phyloP scores from a whole-genome alignment of 1,284 basidiomycete genomes.

The Irpex sp. region DNA sequence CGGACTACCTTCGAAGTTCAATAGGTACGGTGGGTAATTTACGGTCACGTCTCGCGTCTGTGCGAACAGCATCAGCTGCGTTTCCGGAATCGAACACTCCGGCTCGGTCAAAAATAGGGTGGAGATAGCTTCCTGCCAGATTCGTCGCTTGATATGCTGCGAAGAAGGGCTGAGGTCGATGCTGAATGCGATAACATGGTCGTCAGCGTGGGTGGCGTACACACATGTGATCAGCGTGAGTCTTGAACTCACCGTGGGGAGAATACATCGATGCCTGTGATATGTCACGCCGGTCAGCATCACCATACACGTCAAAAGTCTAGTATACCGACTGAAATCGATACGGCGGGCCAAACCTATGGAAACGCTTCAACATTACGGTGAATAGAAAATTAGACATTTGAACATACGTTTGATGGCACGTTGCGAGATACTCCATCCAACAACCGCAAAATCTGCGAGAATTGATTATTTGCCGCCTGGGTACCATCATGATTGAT shows the following conservation, averaged over 20 bases:
- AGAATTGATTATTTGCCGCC: slow-evolving; percentile 1
- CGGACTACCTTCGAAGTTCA: slow-evolving; percentile 64
- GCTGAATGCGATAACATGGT: slow-evolving; percentile 27
- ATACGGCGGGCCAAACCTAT: slow-evolving; percentile 58
- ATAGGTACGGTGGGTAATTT: slow-evolving; percentile 69
- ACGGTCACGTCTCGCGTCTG: slow-evolving; percentile 45
- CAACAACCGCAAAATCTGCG: slow-evolving; percentile 66
- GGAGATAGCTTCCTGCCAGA: slow-evolving; percentile 82
- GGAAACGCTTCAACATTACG: slow-evolving; percentile 1
- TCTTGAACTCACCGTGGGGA: slow-evolving; percentile 52
- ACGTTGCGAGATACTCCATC: slow-evolving; percentile 45
- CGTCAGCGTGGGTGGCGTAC: background rate
- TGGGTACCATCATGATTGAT: slow-evolving; percentile 4
- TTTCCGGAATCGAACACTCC: slow-evolving; percentile 58
- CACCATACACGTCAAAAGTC: background rate
- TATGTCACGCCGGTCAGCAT: slow-evolving; percentile 1
- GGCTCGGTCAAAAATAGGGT: slow-evolving; percentile 62
- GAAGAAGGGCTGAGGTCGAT: slow-evolving; percentile 61
- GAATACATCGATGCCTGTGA: slow-evolving; percentile 70
- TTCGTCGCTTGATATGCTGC: slow-evolving; percentile 65
- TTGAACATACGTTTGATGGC: slow-evolving; percentile 52
- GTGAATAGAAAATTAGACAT: slow-evolving; percentile 3
- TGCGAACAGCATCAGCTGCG: slow-evolving; percentile 59
- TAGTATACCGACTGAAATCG: slow-evolving; percentile 62
- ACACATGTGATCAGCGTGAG: background rate